Evolutionary conservation across 495 filamentous ascomycete species (phyloP).

Genomic region (Talaromyces thailandensis): DNA sequence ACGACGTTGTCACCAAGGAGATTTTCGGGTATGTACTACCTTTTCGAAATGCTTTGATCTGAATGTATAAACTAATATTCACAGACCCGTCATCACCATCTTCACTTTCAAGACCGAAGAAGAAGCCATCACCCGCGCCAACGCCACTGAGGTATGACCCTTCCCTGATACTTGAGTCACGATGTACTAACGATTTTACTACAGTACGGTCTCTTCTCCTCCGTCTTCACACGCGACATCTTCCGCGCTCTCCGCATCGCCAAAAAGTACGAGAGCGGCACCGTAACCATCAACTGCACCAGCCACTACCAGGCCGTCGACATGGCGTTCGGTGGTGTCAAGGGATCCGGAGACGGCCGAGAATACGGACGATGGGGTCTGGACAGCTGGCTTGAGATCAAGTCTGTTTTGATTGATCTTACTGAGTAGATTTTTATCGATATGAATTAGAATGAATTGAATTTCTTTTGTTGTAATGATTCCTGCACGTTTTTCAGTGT

Average conservation of each 20-base stretch:
- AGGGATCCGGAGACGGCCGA: background rate
- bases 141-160: slow-evolving; percentile 60
- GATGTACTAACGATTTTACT: background rate
- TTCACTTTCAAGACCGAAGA: slow-evolving; percentile 76
- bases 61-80: background rate
- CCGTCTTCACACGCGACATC: slow-evolving; percentile 75
- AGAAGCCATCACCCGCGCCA: slow-evolving; percentile 72
- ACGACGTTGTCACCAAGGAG: slow-evolving; percentile 58
- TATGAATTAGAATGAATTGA: background rate
- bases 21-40: slow-evolving; percentile 52
- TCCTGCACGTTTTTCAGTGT: background rate
- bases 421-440: background rate
- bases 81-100: slow-evolving; percentile 66
- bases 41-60: background rate
- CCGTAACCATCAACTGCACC: slow-evolving; percentile 83
- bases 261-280: slow-evolving; percentile 30
- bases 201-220: slow-evolving; percentile 59
- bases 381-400: background rate
- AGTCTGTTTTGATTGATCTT: background rate
- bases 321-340: background rate
- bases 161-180: background rate
- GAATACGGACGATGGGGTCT: background rate
- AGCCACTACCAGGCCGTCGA: slow-evolving; percentile 32
- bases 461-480: background rate
- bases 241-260: slow-evolving; percentile 32